phyloP scores from a whole-genome alignment of 2,329 filamentous ascomycete genomes.

The Cladosporium sp. region DNA sequence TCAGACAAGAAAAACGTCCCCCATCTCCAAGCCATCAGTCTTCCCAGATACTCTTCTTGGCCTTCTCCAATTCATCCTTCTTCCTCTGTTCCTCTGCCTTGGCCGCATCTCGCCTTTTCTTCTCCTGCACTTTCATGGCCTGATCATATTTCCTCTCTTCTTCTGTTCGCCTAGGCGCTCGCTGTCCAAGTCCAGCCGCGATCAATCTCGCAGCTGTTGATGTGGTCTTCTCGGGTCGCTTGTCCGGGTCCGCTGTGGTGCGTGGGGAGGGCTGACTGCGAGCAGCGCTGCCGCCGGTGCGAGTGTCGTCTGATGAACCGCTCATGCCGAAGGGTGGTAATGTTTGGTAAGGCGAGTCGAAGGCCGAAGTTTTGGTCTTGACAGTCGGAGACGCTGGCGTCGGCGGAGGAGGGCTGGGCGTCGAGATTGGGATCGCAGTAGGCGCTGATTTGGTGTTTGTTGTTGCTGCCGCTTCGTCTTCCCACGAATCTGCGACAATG shows the following conservation, averaged over 20 bases:
- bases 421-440: conserved; percentile 32
- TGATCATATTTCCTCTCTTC: conserved; percentile 86
- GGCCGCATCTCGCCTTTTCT: conserved; percentile 71
- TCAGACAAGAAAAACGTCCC: background rate
- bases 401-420: conserved; percentile 61
- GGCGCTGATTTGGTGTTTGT: conserved; percentile 33
- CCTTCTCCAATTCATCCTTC: conserved; percentile 66
- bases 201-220: conserved; percentile 89
- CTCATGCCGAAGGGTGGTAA: conserved; percentile 30
- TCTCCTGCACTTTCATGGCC: conserved; percentile 80
- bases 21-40: conserved; percentile 42
- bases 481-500: conserved; percentile 66
- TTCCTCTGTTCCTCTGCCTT: conserved; percentile 63
- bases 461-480: conserved; percentile 60
- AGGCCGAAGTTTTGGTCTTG: conserved; percentile 20
- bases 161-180: conserved; percentile 77
- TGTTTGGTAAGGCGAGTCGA: conserved; percentile 27
- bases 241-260: conserved; percentile 25
- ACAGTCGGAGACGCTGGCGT: conserved; percentile 62
- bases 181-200: conserved; percentile 79
- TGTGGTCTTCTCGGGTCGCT: conserved; percentile 82
- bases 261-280: background rate
- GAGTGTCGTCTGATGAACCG: conserved; percentile 22
- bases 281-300: conserved; percentile 7
- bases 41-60: conserved; percentile 87